These are phyloP conservation scores for Letharia lupina DNA, from an alignment of 495 filamentous ascomycete species.

Conservation along the genomic window DNA sequence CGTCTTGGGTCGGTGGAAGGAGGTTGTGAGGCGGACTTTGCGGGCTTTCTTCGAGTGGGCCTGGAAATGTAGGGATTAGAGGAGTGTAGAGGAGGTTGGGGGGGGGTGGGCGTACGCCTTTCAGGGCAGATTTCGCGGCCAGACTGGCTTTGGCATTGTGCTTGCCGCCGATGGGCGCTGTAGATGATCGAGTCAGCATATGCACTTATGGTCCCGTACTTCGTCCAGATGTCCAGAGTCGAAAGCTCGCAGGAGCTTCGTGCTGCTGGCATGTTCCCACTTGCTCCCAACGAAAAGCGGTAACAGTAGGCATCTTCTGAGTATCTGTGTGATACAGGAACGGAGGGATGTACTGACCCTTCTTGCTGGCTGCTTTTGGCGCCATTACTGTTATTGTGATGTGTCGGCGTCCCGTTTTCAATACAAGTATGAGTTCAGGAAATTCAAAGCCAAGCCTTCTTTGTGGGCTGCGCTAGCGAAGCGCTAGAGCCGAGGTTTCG, in stretches of 20 bases:
- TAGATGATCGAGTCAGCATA: slow-evolving; percentile 40
- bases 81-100: slow-evolving; percentile 7
- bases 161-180: slow-evolving; percentile 58
- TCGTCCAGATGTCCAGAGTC: neutral
- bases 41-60: slow-evolving; percentile 73
- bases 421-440: slow-evolving; percentile 37
- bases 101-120: slow-evolving; percentile 67
- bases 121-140: slow-evolving; percentile 88
- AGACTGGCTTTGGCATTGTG: slow-evolving; percentile 69
- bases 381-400: slow-evolving; percentile 55
- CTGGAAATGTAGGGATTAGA: slow-evolving; percentile 38
- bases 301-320: no score
- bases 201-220: neutral
- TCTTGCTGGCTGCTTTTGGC: slow-evolving; percentile 58
- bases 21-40: slow-evolving; percentile 86
- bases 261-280: neutral
- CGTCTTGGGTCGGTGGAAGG: slow-evolving; percentile 96
- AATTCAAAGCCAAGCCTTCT: slow-evolving; percentile 42
- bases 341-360: slow-evolving; percentile 47
- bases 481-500: slow-evolving; percentile 10
- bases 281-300: neutral
- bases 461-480: slow-evolving; percentile 34
- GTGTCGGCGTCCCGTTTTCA: slow-evolving; percentile 35
- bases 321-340: neutral
- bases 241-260: neutral